These are phyloP conservation scores for Andrographis paniculata DNA, from an alignment of 305 asterid species.

Conservation along the genomic window DNA sequence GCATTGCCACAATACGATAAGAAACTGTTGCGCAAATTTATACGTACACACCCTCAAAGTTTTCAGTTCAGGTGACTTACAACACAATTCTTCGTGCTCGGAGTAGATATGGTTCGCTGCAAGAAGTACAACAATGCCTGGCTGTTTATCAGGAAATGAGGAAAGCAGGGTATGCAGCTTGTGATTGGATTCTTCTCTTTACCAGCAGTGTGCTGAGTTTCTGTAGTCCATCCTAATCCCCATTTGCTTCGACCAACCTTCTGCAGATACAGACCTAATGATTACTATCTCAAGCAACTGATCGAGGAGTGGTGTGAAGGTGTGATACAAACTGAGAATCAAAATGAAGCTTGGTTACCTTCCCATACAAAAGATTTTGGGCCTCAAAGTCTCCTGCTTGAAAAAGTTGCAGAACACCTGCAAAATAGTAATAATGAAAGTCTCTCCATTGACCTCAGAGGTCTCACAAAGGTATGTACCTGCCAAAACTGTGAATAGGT, in stretches of 20 bases:
- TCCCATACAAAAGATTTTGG: conserved; percentile 30
- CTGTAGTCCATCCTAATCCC: conserved; percentile 18
- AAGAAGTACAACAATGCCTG: conserved; percentile 82
- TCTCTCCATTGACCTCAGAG: conserved; percentile 65
- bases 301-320: conserved; percentile 99
- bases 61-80: conserved; percentile 68
- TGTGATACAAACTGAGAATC: conserved; percentile 46
- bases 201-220: background rate
- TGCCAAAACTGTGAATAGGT: conserved; percentile 6
- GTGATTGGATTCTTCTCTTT: conserved; percentile 10
- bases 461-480: conserved; percentile 69
- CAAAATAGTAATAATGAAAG: conserved; percentile 56
- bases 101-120: conserved; percentile 63
- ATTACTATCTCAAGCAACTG: conserved; percentile 79
- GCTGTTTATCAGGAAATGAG: conserved; percentile 89
- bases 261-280: conserved; percentile 80
- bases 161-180: conserved; percentile 69
- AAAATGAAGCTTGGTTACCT: conserved; percentile 24
- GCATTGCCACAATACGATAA: conserved; percentile 1
- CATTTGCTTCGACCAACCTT: conserved; percentile 14
- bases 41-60: conserved; percentile 12
- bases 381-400: conserved; percentile 60
- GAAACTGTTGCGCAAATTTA: conserved; percentile 3
- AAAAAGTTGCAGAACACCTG: conserved; percentile 79
- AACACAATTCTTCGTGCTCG: conserved; percentile 88